Evolutionary conservation across 148 eudicot genomes (phyloP).

Genomic region (Persicaria maculosa): DNA sequence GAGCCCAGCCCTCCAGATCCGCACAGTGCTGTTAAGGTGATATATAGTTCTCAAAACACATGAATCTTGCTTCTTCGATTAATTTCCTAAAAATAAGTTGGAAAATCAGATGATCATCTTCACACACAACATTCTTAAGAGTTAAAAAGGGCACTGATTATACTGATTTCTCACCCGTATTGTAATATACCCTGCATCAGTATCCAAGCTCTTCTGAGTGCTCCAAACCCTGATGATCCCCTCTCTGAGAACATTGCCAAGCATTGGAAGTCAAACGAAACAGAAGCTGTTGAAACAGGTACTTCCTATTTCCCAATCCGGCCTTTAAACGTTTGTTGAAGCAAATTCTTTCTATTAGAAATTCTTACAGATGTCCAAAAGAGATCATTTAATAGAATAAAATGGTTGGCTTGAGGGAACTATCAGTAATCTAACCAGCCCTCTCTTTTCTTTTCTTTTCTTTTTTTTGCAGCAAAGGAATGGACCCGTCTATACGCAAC

Average conservation of each 20-base stretch:
- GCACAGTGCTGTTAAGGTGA: constrained; percentile 14
- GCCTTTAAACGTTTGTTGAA: neutral
- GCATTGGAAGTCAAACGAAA: constrained; percentile 16
- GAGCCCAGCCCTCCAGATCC: constrained; percentile 16
- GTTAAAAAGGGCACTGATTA: neutral
- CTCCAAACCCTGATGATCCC: constrained; percentile 17
- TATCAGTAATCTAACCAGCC: neutral
- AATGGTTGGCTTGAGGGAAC: neutral
- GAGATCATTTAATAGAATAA: neutral
- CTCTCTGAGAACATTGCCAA: constrained; percentile 15
- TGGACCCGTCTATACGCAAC: constrained; percentile 14
- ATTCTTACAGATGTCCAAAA: neutral
- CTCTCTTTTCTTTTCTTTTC: neutral
- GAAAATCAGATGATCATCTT: neutral
- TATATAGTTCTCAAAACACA: neutral
- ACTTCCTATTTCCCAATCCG: neutral
- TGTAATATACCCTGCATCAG: neutral
- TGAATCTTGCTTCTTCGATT: neutral
- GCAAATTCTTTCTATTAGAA: neutral
- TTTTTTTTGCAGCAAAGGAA: constrained; percentile 14
- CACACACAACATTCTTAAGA: neutral
- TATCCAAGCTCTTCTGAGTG: constrained; percentile 16
- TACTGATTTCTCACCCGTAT: neutral
- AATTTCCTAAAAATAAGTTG: neutral
- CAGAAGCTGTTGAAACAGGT: constrained; percentile 15